phyloP scores from a whole-genome alignment of 148 eudicot species.

The Camellia granthamiana region DNA sequence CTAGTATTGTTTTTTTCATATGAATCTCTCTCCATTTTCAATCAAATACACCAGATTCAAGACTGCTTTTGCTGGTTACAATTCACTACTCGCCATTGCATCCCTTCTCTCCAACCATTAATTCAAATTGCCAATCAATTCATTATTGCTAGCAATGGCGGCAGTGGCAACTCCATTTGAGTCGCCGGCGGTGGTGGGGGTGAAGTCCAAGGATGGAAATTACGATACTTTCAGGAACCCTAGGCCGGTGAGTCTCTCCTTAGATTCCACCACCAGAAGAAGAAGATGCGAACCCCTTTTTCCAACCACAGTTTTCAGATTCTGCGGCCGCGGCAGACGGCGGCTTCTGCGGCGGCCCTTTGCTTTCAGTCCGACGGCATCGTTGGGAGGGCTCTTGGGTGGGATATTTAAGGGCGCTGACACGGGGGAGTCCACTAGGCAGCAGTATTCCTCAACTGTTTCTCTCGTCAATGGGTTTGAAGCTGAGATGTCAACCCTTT shows the following conservation, averaged over 20 bases:
- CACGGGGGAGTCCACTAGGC: slow-evolving; percentile 69
- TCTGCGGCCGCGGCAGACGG: slow-evolving; percentile 11
- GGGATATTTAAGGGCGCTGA: slow-evolving; percentile 66
- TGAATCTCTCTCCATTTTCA: too few species aligned
- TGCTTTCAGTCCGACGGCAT: slow-evolving; percentile 19
- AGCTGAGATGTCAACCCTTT: slow-evolving; percentile 42
- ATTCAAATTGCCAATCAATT: too few species aligned
- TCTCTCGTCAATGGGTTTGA: slow-evolving; percentile 55
- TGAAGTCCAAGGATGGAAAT: neutral
- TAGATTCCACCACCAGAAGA: neutral
- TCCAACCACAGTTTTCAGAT: neutral
- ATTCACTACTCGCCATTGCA: neutral
- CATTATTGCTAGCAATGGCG: neutral
- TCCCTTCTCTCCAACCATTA: neutral
- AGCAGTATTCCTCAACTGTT: slow-evolving; percentile 49
- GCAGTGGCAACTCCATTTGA: neutral
- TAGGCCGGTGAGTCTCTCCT: neutral
- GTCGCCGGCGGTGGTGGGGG: neutral
- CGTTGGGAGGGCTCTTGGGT: slow-evolving; percentile 63
- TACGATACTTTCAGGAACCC: neutral
- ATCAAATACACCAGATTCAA: too few species aligned
- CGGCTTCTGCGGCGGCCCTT: neutral
- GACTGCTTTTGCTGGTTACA: neutral
- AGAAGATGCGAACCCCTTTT: neutral
- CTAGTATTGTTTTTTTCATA: too few species aligned